Percentiles rank a stretch among this genome's conserved stretches.
Conservation (phyloP, 352 stramenopile species). For the Phytophthora europaea region DNA sequence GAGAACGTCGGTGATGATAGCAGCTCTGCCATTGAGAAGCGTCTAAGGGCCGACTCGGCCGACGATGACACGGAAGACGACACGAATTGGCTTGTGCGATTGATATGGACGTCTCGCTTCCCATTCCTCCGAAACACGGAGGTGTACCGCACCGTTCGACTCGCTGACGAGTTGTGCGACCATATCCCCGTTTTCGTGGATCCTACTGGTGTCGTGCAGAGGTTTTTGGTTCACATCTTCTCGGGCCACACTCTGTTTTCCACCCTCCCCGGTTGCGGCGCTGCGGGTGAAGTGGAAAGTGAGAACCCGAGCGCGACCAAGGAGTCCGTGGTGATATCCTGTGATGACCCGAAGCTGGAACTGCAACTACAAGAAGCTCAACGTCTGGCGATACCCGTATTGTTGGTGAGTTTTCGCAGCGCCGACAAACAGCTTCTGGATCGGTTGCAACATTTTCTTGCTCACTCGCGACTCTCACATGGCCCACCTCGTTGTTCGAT, state of each 20-base stretch:
- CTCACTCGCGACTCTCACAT: constrained; percentile 18
- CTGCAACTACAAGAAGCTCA: constrained; percentile 44
- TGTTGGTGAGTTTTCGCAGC: constrained; percentile 53
- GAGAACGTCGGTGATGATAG: neutral
- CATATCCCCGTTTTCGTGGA: constrained; percentile 61
- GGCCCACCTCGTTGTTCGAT: constrained; percentile 24
- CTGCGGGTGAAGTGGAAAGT: constrained; percentile 25
- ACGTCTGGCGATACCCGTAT: constrained; percentile 31
- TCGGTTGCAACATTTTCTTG: constrained; percentile 34
- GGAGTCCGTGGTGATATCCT: constrained; percentile 43
- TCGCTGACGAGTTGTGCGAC: constrained; percentile 45
- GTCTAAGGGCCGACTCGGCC: neutral
- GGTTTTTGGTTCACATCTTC: constrained; percentile 62
- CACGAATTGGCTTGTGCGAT: constrained; percentile 3
- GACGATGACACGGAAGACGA: constrained; percentile 4
- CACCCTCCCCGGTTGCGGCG: constrained; percentile 18
- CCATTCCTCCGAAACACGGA: constrained; percentile 37
- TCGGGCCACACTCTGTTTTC: constrained; percentile 51
- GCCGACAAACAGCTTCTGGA: constrained; percentile 17
- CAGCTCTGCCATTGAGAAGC: neutral
- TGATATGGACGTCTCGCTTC: constrained; percentile 56
- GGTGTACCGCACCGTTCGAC: constrained; percentile 23
- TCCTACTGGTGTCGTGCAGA: constrained; percentile 47
- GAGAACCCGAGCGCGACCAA: constrained; percentile 21
- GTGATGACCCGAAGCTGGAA: constrained; percentile 38